Percentiles rank a stretch among this genome's conserved stretches.
Conservation (phyloP, 202 grass and related monocot genomes). For the Carex sylvatica region DNA sequence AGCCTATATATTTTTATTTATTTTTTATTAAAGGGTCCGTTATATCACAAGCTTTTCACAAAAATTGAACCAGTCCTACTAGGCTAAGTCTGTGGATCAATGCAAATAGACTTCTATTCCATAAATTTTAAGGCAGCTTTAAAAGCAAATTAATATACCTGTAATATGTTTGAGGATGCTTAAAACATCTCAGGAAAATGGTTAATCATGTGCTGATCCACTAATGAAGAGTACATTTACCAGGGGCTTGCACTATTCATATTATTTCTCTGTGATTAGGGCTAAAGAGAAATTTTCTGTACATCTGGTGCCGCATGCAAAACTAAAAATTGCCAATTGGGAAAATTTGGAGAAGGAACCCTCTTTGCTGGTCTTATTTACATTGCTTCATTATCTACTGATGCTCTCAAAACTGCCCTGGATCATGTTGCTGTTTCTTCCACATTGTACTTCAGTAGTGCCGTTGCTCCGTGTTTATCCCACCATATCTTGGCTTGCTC, state of each 20-base stretch:
- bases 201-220: not conserved
- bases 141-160: not conserved
- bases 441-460: constrained; percentile 42
- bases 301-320: constrained; percentile 1
- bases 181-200: not conserved
- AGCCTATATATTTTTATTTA: too few relatives aligned
- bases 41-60: too few relatives aligned
- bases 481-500: constrained; percentile 82
- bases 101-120: not conserved
- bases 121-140: not conserved
- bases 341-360: constrained; percentile 6
- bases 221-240: not conserved
- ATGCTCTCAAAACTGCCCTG: not conserved
- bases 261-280: constrained; percentile 1
- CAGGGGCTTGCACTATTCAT: not conserved
- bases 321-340: not conserved
- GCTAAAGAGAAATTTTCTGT: not conserved
- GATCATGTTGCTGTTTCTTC: constrained; percentile 27
- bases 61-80: too few relatives aligned
- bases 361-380: constrained; percentile 27
- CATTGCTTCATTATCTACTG: constrained; percentile 5
- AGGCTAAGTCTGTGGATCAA: not conserved
- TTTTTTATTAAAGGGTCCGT: too few relatives aligned
- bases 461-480: constrained; percentile 56
- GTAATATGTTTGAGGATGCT: not conserved